Evolutionary conservation across 768 basidiomycete genomes (phyloP).

Genomic region (Phanerochaete carnosa): DNA sequence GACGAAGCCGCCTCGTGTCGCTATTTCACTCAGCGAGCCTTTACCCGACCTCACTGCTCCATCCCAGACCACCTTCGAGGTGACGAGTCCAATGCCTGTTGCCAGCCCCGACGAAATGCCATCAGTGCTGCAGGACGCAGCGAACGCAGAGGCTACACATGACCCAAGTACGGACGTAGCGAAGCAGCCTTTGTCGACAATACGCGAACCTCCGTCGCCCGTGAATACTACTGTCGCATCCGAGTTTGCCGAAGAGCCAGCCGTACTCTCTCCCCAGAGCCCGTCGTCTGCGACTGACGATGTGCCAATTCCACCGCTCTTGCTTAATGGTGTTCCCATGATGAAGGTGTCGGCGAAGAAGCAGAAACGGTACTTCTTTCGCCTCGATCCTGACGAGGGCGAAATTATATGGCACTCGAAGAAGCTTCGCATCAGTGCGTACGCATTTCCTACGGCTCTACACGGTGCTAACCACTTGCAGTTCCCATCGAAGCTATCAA

Average conservation of each 20-base stretch:
- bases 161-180: background rate
- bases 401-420: slow-evolving; percentile 79
- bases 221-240: background rate
- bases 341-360: slow-evolving; percentile 81
- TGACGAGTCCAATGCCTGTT: background rate
- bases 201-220: background rate
- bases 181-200: background rate
- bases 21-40: background rate
- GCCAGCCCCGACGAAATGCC: background rate
- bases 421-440: slow-evolving; percentile 61
- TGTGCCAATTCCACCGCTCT: slow-evolving; percentile 52
- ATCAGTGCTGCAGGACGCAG: background rate
- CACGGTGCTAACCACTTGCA: slow-evolving; percentile 25
- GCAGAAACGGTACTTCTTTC: slow-evolving; percentile 67
- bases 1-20: background rate
- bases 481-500: slow-evolving; percentile 87
- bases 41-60: background rate
- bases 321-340: slow-evolving; percentile 70
- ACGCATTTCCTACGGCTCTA: background rate
- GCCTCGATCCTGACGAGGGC: slow-evolving; percentile 76
- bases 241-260: background rate
- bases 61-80: background rate
- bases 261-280: background rate
- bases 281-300: slow-evolving; percentile 24
- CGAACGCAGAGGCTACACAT: background rate